Evolutionary conservation across 257 asterid genomes (phyloP), one percentile per base, ranked within the genome.

Genomic region (Lycium ferocissimum): DNA sequence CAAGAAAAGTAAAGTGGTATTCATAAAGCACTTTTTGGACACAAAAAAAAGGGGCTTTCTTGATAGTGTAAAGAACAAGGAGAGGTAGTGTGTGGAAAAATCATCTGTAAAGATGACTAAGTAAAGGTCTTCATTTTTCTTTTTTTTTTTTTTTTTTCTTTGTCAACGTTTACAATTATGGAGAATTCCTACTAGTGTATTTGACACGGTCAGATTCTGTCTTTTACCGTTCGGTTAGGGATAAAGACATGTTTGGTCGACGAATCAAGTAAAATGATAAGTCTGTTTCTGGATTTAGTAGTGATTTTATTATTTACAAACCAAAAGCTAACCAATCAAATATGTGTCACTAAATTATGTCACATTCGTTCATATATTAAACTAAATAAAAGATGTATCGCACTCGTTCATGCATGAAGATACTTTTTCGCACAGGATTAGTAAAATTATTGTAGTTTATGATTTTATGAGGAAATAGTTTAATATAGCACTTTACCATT

Each of bases 1-100:
- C 54, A 17, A 71, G 79, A 71, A 71, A 71, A 54, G 56, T 70
- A 78, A 78, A 15, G 82, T 66, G 49, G 15, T 15, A 14, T 3
- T 78, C 82, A 78, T 78, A 78, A 78, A 78, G 65, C 82, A 78
- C 82, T 78, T 78, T 78, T 17, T 54, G 22, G 59, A 51, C 62
- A 37, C 45, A 75, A 3, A 71, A 0, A 72, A 38, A 17, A 40
- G 1, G 1, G 26, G n/a, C 65, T 76, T 76, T 76, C 26, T 76
- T 51, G 82, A 3, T 51, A 76, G 14, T 75, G 6, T 37, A 38
- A 38, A 17, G 7, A 15, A 69, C 7, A 15, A 69, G 53, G 18
- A 69, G 26, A 38, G 26, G 15, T 38, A 17, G 54, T 15, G 54
- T 38, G 63, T 53, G 66, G 82, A 33, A 53, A 78, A 26, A 14